These are phyloP conservation scores for Colletotrichum abscissum DNA, from an alignment of 2,329 filamentous ascomycete genomes.

Conservation along the genomic window DNA sequence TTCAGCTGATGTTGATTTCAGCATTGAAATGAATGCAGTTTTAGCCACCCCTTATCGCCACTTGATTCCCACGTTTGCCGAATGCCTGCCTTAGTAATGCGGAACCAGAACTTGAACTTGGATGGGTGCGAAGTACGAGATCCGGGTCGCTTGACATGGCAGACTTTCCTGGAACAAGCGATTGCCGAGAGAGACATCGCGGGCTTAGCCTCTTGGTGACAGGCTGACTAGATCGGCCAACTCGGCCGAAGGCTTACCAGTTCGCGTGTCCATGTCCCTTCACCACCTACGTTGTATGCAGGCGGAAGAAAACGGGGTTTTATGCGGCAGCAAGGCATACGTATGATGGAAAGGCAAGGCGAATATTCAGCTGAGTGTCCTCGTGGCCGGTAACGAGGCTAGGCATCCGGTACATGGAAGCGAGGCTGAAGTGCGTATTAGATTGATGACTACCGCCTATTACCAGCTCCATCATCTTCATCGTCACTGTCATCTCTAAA, in stretches of 20 bases:
- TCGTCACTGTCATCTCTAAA: conserved; percentile 60
- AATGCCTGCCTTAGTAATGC: neutral
- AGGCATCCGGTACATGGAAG: neutral
- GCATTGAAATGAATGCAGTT: conserved; percentile 33
- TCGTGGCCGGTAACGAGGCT: conserved; percentile 8
- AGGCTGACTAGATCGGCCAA: conserved; percentile 15
- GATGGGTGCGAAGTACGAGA: neutral
- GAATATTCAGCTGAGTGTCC: conserved; percentile 10
- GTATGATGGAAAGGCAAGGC: neutral
- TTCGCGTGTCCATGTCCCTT: neutral
- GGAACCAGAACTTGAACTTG: neutral
- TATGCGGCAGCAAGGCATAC: conserved; percentile 3
- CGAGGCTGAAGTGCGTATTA: conserved; percentile 26
- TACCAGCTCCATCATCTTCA: conserved; percentile 43
- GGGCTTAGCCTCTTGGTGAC: neutral
- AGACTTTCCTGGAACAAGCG: conserved; percentile 3
- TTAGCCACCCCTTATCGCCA: conserved; percentile 23
- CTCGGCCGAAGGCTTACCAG: neutral
- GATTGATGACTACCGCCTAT: conserved; percentile 30
- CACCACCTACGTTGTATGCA: neutral
- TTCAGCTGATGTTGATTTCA: conserved; percentile 30
- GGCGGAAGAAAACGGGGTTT: neutral
- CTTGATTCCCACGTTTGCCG: neutral
- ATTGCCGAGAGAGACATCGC: neutral
- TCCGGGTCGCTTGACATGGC: neutral